Conservation (phyloP, 768 basidiomycete species). For the Agrocybe pediades region DNA sequence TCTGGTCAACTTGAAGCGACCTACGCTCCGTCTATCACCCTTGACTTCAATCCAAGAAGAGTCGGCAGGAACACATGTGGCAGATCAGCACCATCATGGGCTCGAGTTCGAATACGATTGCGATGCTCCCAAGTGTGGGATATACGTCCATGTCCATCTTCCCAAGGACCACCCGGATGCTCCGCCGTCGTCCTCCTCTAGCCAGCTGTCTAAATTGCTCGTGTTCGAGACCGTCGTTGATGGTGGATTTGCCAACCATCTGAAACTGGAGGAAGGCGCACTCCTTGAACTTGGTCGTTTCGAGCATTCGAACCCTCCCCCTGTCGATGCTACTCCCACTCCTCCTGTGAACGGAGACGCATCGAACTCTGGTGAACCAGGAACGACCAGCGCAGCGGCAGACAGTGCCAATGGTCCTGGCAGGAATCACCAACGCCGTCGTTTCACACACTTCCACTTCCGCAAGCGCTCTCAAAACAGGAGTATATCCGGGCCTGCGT, state of each 20-base stretch:
- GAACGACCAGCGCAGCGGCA: background rate
- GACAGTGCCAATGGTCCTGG: constrained; percentile 1
- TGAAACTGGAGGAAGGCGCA: constrained; percentile 78
- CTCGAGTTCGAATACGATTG: constrained; percentile 94
- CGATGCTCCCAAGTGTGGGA: constrained; percentile 81
- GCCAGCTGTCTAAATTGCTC: constrained; percentile 46
- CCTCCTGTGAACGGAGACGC: constrained; percentile 7
- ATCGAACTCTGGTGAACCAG: constrained; percentile 12
- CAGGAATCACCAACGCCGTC: constrained; percentile 34
- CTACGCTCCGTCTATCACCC: constrained; percentile 78
- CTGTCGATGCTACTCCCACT: constrained; percentile 17
- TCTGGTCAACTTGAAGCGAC: constrained; percentile 91
- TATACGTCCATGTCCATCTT: constrained; percentile 77
- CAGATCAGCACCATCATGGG: constrained; percentile 58
- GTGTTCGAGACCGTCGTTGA: constrained; percentile 69
- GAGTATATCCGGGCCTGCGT: constrained; percentile 71
- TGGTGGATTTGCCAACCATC: constrained; percentile 79
- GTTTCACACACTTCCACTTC: constrained; percentile 72
- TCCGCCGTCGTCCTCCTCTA: constrained; percentile 32
- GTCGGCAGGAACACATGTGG: constrained; percentile 10
- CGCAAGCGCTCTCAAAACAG: constrained; percentile 55
- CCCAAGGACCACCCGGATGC: constrained; percentile 65
- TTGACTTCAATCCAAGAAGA: constrained; percentile 51
- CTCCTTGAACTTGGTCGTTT: constrained; percentile 81
- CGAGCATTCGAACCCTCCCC: constrained; percentile 40